Percentiles rank a stretch among this genome's conserved stretches.
phyloP scores from a whole-genome alignment of 2,329 filamentous ascomycete genomes.

The Didymella glomerata region DNA sequence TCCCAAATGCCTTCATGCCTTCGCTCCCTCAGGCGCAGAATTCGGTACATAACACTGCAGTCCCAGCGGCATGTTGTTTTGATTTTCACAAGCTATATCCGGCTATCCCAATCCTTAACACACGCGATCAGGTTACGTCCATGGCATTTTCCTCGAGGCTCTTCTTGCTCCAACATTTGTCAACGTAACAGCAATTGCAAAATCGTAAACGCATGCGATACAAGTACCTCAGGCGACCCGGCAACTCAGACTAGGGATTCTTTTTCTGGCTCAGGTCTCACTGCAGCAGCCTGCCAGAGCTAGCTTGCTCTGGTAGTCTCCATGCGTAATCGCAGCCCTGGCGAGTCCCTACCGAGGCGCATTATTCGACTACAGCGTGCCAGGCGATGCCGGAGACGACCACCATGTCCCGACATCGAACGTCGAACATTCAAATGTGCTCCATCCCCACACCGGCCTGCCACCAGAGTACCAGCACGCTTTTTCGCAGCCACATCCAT shows the following conservation, averaged over 20 bases:
- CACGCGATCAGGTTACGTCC: slow-evolving; percentile 49
- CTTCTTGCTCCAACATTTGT: slow-evolving; percentile 52
- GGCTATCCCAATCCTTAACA: slow-evolving; percentile 51
- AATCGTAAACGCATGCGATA: slow-evolving; percentile 55
- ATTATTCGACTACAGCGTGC: slow-evolving; percentile 57
- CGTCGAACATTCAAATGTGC: slow-evolving; percentile 53
- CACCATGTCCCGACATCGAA: slow-evolving; percentile 52
- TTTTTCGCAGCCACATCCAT: slow-evolving; percentile 50
- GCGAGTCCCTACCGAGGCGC: slow-evolving; percentile 58
- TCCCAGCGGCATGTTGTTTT: slow-evolving; percentile 44
- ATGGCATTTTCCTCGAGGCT: slow-evolving; percentile 39
- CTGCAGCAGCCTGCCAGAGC: slow-evolving; percentile 59
- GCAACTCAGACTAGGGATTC: slow-evolving; percentile 48
- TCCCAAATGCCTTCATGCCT: slow-evolving; percentile 53
- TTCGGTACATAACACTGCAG: slow-evolving; percentile 52
- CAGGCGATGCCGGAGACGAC: slow-evolving; percentile 55
- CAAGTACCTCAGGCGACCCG: slow-evolving; percentile 45
- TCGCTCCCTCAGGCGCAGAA: slow-evolving; percentile 47
- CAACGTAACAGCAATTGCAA: slow-evolving; percentile 52
- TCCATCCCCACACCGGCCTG: slow-evolving; percentile 50
- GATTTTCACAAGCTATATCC: slow-evolving; percentile 45
- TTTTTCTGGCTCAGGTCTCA: slow-evolving; percentile 56
- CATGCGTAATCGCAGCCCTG: slow-evolving; percentile 61
- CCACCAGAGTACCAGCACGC: slow-evolving; percentile 48
- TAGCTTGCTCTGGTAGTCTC: slow-evolving; percentile 60